Percentiles rank a stretch among this genome's conserved stretches.
Evolutionary conservation across 768 basidiomycete species (phyloP).

Genomic region (Suillus placidus): DNA sequence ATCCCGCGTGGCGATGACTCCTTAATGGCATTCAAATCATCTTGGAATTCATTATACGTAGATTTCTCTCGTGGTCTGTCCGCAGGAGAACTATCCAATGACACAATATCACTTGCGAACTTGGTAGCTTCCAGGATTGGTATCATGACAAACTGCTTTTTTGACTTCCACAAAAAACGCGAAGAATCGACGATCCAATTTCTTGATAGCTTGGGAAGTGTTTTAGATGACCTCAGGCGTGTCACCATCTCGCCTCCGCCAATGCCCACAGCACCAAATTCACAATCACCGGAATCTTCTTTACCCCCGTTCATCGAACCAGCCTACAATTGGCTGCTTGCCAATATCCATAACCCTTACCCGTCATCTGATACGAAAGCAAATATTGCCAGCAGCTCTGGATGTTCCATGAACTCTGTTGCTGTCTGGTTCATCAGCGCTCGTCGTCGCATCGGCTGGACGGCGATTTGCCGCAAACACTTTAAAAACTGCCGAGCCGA

Average conservation of each 20-base stretch:
- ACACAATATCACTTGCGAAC: background rate
- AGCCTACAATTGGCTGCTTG: slow-evolving; percentile 45
- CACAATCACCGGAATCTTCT: background rate
- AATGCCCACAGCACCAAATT: background rate
- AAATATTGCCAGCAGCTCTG: slow-evolving; percentile 29
- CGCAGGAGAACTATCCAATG: background rate
- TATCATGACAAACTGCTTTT: background rate
- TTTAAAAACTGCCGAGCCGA: slow-evolving; percentile 30
- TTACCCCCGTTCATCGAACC: slow-evolving; percentile 12
- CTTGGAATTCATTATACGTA: background rate
- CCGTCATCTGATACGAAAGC: slow-evolving; percentile 38
- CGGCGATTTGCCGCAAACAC: slow-evolving; percentile 34
- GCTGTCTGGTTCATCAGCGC: slow-evolving; percentile 51
- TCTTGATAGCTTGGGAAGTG: accelerated
- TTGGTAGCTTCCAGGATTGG: background rate
- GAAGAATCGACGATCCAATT: too few relatives aligned
- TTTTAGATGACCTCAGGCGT: background rate
- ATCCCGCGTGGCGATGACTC: background rate
- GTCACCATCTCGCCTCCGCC: background rate
- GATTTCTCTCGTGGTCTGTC: background rate
- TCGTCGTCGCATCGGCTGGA: slow-evolving; percentile 59
- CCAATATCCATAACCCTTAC: slow-evolving; percentile 55
- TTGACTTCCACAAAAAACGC: background rate
- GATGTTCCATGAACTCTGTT: slow-evolving; percentile 33
- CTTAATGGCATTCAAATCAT: background rate